Evolutionary conservation across 2,329 filamentous ascomycete species (phyloP), one percentile per base, ranked within the genome.

Genomic region (Rutstroemia sp.): DNA sequence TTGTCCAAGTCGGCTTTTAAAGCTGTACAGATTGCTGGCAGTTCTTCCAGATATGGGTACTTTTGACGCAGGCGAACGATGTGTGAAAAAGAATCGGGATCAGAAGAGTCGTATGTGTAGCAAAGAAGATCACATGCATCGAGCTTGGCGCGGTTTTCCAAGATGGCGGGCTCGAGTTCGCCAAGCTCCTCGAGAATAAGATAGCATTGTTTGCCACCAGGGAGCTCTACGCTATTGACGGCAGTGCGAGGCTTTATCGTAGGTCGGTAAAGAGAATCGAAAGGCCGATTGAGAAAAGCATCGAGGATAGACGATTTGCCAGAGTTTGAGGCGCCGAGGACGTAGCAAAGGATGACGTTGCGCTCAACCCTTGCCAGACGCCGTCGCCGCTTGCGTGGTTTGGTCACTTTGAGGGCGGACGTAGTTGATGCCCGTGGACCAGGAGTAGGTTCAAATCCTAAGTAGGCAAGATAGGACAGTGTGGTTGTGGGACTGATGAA

Each of bases 1-100:
- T 96, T 95, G 71, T 99, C 94, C 63, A 88, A 84, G 71, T 99
- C 94, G 2, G 94, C 94, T 72, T 99, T 99, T 58, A 97, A 77
- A 0, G 92, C 94, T 1, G 90, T 90, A 70, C 95, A 99, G 7
- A 99, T 86, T 8, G 90, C 87, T 0, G 94, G 94, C 27, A 99
- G 76, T n/a, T 90, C 85, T 69, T 95, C 88, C 2, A 99, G 80
- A 55, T 94, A 87, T 0, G 90, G 85, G 63, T 92, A 88, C 65
- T 86, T 88, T 55, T 82, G 80, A 45, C 92, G 85, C 49, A 96
- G 77, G 18, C 88, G 81, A 39, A 92, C 88, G 53, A 99, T 90
- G 68, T 97, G 92, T 1, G 88, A 85, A 71, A 99, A 99, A 4
- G 90, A 96, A 71, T 97, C 92, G 0, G 94, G 92, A 60, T 99